phyloP scores from a whole-genome alignment of 2,329 filamentous ascomycete genomes.

The Talaromyces rugulosus region DNA sequence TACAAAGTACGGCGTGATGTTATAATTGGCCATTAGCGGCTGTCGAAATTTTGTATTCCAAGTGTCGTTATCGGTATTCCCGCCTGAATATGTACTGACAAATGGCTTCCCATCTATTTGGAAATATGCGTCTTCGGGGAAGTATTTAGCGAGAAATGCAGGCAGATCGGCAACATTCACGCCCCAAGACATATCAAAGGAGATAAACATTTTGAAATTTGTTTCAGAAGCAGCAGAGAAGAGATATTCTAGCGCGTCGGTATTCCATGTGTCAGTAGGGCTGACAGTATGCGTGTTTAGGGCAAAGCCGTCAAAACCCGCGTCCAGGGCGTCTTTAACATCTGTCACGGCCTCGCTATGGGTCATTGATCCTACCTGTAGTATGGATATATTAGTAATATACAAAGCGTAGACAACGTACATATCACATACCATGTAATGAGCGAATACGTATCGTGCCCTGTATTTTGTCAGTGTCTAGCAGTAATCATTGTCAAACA shows the following conservation, averaged over 20 bases:
- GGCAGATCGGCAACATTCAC: constrained; percentile 2
- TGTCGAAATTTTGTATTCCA: neutral
- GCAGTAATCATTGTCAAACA: neutral
- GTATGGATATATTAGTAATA: neutral
- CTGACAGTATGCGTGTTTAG: constrained; percentile 9
- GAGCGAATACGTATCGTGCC: neutral
- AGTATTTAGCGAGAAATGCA: constrained; percentile 2
- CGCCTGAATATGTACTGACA: constrained; percentile 6
- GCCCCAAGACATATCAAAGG: constrained; percentile 8
- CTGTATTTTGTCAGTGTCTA: too few relatives aligned
- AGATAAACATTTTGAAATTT: constrained; percentile 7
- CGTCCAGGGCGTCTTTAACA: constrained; percentile 2
- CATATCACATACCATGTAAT: constrained; percentile 3
- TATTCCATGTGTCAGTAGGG: constrained; percentile 8
- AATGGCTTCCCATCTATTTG: constrained; percentile 4
- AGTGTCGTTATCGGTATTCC: neutral
- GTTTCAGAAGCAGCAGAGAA: constrained; percentile 3
- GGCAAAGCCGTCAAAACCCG: constrained; percentile 7
- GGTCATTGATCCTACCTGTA: constrained; percentile 8
- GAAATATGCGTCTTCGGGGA: constrained; percentile 5
- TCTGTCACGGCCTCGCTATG: constrained; percentile 4
- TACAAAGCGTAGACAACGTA: neutral
- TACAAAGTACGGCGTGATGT: constrained; percentile 6
- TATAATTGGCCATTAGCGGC: constrained; percentile 3
- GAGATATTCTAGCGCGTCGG: neutral